phyloP scores from a whole-genome alignment of 1,139 yeast genomes.

The Sugiyamaella castrensis region DNA sequence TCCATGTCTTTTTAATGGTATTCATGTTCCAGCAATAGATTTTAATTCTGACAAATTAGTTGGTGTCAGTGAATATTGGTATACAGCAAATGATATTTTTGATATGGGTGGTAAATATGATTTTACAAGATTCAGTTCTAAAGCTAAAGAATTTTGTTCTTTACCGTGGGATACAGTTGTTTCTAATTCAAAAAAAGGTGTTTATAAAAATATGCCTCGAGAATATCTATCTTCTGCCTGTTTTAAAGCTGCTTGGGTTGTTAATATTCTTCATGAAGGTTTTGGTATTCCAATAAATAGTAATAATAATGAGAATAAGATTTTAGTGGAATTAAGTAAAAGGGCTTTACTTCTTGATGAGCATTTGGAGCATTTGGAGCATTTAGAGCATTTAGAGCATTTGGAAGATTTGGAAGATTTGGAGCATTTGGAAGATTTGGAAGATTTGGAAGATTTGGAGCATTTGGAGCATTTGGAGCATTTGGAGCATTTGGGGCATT shows the following conservation, averaged over 20 bases:
- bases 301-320: background rate
- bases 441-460: background rate
- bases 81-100: constrained; percentile 54
- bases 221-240: constrained; percentile 54
- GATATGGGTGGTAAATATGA: constrained; percentile 42
- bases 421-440: too few species aligned
- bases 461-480: too few species aligned
- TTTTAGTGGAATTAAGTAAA: constrained; percentile 6
- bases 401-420: too few species aligned
- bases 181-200: constrained; percentile 25
- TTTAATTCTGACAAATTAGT: constrained; percentile 61
- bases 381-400: background rate
- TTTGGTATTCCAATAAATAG: constrained; percentile 63
- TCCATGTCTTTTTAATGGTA: constrained; percentile 43
- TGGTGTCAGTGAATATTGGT: constrained; percentile 84
- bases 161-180: constrained; percentile 47
- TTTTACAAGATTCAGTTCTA: constrained; percentile 42
- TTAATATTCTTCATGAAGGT: constrained; percentile 70
- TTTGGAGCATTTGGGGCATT: too few species aligned
- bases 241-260: constrained; percentile 72
- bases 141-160: constrained; percentile 48
- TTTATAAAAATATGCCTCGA: constrained; percentile 37
- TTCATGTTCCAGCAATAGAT: constrained; percentile 60
- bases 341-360: background rate
- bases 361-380: too few species aligned